Conservation (phyloP, 2,329 filamentous ascomycete species). For the Penicillium janthinellum region DNA sequence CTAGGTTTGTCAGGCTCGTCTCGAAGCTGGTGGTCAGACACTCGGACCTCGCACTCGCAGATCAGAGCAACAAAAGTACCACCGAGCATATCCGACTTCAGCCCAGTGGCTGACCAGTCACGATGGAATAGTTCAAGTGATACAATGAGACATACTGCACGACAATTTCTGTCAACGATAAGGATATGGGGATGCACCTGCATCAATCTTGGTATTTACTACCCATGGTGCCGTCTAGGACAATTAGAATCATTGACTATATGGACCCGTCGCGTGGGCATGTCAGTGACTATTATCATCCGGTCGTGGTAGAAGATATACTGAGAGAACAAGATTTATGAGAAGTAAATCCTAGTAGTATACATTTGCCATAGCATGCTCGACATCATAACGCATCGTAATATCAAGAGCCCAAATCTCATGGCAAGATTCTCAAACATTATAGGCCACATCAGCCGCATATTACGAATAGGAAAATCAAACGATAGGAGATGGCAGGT, state of each 20-base stretch:
- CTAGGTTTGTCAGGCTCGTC: too few relatives aligned
- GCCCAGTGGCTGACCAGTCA: too few relatives aligned
- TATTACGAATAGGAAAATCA: slow-evolving; percentile 16
- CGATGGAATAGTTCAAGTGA: too few relatives aligned
- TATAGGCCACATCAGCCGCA: slow-evolving; percentile 19
- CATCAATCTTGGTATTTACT: too few relatives aligned
- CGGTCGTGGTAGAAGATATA: background rate
- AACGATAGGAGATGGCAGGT: background rate
- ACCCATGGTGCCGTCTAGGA: too few relatives aligned
- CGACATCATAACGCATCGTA: slow-evolving; percentile 1
- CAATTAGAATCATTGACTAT: too few relatives aligned
- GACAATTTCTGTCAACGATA: too few relatives aligned
- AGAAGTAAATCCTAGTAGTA: slow-evolving; percentile 2
- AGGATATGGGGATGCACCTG: too few relatives aligned
- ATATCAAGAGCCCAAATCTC: slow-evolving; percentile 6
- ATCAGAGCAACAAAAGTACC: slow-evolving; percentile 1
- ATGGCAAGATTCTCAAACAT: slow-evolving; percentile 19
- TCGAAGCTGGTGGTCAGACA: too few relatives aligned
- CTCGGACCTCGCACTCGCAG: background rate
- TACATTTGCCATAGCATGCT: slow-evolving; percentile 11
- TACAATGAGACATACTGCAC: too few relatives aligned
- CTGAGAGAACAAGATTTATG: background rate
- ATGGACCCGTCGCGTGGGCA: too few relatives aligned
- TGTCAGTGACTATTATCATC: too few relatives aligned
- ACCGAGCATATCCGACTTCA: background rate